Base-by-base conservation (phyloP, 345 rosid genomes). In the Sisymbrium altissimum region DNA sequence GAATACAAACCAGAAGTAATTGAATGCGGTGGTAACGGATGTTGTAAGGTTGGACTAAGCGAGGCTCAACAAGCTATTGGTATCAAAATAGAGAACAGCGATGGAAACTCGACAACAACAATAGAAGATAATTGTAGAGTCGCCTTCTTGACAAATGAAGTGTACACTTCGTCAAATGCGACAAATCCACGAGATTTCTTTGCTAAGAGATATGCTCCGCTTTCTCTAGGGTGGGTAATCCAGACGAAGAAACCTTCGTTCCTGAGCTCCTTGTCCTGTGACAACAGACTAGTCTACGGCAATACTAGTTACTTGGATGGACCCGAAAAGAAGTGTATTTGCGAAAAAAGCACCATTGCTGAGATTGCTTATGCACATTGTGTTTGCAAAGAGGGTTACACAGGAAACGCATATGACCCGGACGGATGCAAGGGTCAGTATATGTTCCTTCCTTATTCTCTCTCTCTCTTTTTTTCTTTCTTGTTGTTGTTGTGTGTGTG, bases 21-120 rank as follows among this genome's bases (percentile, higher is more conserved):
- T 64, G 19, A 1, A 2, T 86, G 84, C 60, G 8, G 74, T 13
- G 85, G 85, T 3, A 48, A 79, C 8, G 77, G 84, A 12, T 86
- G 87, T 48, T 86, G 90, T 40, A 75, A 84, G 57, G 64, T 53
- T 1, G 0, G 30, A 0, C 61, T 80, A 55, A 1, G 0, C 11
- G 63, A 52, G 17, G 29, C 50, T 36, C 75, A 11, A 32, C 64
- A 72, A 27, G 30, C 61, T 49, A 3, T 58, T 55, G 23, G 59
- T 18, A 1, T 46, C 65, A 5, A 9, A 62, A 35, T 33, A 62
- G 36, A 43, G 19, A 33, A 7, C 8, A 11, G 15, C 3, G 52
- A 39, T 71, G 41, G 21, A 36, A 38, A 38, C 75, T 36, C 5
- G 13, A 54, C 36, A 0, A 38, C 13, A 17, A 30, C 33, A 5